phyloP scores from a whole-genome alignment of 2,329 filamentous ascomycete genomes.

The Fusarium bulbicola region DNA sequence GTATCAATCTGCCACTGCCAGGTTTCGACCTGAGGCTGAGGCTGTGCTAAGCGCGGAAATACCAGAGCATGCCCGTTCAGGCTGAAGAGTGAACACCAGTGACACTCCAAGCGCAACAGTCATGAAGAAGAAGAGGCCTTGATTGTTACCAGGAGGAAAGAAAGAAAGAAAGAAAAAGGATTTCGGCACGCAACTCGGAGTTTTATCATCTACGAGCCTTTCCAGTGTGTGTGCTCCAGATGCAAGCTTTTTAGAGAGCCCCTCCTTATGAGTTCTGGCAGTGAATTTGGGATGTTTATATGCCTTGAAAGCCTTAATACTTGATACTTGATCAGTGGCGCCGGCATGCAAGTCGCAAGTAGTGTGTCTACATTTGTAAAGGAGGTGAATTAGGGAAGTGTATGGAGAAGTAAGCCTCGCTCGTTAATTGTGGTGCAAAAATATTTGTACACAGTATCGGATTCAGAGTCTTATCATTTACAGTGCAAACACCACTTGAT shows the following conservation, averaged over 20 bases:
- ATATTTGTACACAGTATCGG: neutral
- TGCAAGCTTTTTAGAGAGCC: neutral
- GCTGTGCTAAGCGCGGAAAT: neutral
- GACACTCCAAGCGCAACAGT: neutral
- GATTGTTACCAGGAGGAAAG: too few relatives aligned
- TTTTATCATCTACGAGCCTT: neutral
- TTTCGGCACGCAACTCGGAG: neutral
- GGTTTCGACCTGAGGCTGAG: neutral
- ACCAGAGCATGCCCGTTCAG: neutral
- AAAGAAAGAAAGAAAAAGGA: too few relatives aligned
- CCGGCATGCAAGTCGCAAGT: neutral
- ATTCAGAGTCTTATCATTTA: neutral
- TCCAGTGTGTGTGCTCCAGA: neutral
- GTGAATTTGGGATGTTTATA: neutral
- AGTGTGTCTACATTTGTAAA: rapidly evolving
- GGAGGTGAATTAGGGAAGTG: rapidly evolving
- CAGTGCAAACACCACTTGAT: neutral
- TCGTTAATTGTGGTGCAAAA: rapidly evolving
- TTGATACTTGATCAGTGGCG: neutral
- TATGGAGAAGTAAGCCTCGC: rapidly evolving
- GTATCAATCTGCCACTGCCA: neutral
- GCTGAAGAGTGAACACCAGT: neutral
- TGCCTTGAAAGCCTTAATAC: neutral
- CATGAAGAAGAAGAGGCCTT: neutral
- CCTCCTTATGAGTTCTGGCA: neutral